Conservation (phyloP, 495 filamentous ascomycete genomes). For the Aspergillus coremiiformis region DNA sequence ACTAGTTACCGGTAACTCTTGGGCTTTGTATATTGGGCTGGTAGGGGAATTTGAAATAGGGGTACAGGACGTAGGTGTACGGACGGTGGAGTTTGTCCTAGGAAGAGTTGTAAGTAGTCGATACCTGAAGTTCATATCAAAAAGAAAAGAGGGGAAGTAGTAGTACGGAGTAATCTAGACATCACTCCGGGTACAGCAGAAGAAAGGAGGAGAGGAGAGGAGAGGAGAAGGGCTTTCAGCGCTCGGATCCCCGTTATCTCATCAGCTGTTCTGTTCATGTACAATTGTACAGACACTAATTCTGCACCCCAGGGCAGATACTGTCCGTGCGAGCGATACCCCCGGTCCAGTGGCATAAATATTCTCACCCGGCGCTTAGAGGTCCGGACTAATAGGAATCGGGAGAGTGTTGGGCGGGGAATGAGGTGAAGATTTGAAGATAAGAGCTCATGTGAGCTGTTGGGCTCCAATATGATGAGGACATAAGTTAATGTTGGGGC, state of each 20-base stretch:
- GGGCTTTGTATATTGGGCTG: neutral
- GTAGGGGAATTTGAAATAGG: too few species aligned
- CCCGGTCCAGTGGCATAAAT: neutral
- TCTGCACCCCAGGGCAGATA: neutral
- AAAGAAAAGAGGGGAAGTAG: neutral
- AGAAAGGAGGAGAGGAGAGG: neutral
- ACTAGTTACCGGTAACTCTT: neutral
- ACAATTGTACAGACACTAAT: neutral
- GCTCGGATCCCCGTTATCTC: neutral
- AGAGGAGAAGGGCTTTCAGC: neutral
- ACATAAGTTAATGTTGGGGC: too few species aligned
- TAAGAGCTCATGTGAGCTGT: neutral
- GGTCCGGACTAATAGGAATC: neutral
- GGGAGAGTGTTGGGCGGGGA: neutral
- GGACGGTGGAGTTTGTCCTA: neutral
- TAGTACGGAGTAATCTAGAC: too few species aligned
- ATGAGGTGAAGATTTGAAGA: neutral
- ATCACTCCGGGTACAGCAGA: too few species aligned
- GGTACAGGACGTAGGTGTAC: too few species aligned
- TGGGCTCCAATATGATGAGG: neutral
- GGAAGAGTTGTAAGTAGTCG: neutral
- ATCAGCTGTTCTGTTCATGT: neutral
- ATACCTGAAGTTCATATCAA: neutral
- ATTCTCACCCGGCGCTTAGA: neutral
- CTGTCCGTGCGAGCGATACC: neutral